phyloP scores from a whole-genome alignment of 2,329 filamentous ascomycete genomes.

The Emergomyces africanus region DNA sequence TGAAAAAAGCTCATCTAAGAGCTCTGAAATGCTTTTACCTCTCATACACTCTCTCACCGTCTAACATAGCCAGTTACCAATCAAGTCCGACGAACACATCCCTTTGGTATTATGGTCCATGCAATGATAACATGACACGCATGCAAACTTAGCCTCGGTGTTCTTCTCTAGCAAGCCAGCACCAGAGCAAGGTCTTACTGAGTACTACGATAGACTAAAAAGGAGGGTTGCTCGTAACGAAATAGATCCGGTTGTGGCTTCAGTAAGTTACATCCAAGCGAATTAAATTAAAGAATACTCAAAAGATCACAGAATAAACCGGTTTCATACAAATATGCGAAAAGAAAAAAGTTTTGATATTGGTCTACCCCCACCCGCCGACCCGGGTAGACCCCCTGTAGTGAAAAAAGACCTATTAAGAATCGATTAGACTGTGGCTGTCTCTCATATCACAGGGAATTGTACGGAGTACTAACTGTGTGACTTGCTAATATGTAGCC shows the following conservation, averaged over 20 bases:
- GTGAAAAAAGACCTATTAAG: not conserved
- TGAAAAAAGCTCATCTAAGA: too few relatives aligned
- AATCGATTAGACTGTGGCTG: not conserved
- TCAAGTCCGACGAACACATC: too few relatives aligned
- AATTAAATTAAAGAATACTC: not conserved
- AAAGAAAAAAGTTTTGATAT: not conserved
- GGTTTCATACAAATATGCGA: not conserved
- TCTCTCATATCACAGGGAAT: too few relatives aligned
- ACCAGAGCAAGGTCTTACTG: not conserved
- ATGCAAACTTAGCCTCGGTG: not conserved
- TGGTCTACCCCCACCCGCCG: conserved; percentile 3
- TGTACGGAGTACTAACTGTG: not conserved
- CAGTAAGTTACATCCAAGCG: not conserved
- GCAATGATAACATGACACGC: too few relatives aligned
- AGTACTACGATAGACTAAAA: not conserved
- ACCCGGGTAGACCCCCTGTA: not conserved
- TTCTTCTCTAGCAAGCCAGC: not conserved
- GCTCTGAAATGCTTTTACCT: too few relatives aligned
- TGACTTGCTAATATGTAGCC: not conserved
- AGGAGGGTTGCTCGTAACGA: not conserved
- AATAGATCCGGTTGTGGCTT: not conserved
- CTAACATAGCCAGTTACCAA: too few relatives aligned
- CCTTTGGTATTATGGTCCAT: too few relatives aligned
- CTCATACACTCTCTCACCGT: too few relatives aligned
- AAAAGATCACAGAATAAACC: not conserved